Evolutionary conservation across 495 filamentous ascomycete species (phyloP).

Genomic region (Tuber calosporum): DNA sequence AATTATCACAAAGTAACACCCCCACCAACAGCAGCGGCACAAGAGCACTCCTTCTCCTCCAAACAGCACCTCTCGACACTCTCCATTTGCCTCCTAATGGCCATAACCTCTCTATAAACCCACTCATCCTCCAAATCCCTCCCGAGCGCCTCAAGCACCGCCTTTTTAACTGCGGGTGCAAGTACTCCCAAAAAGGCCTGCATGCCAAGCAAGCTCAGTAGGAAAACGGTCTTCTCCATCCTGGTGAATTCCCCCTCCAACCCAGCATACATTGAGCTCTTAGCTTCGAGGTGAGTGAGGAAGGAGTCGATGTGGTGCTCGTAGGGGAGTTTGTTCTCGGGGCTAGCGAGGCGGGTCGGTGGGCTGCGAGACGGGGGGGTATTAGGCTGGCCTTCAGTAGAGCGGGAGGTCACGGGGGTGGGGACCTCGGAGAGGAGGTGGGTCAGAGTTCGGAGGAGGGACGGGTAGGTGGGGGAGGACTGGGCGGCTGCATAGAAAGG

Average conservation of each 20-base stretch:
- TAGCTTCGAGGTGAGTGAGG: conserved; percentile 21
- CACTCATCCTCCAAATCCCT: conserved; percentile 32
- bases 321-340: conserved; percentile 23
- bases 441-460: conserved; percentile 13
- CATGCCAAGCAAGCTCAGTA: conserved; percentile 27
- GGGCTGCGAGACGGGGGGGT: neutral
- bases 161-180: conserved; percentile 14
- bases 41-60: conserved; percentile 10
- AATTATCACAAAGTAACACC: neutral
- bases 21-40: neutral
- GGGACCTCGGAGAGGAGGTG: conserved; percentile 16
- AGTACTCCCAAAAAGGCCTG: conserved; percentile 19
- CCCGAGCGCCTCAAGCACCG: conserved; percentile 14
- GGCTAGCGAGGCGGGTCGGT: conserved; percentile 11
- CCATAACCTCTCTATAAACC: conserved; percentile 26
- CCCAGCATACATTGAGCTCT: conserved; percentile 24
- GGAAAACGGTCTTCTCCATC: conserved; percentile 32
- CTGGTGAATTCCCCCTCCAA: conserved; percentile 20
- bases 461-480: conserved; percentile 7
- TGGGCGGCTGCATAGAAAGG: conserved; percentile 11
- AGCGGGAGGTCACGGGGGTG: conserved; percentile 22
- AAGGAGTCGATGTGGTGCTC: conserved; percentile 24
- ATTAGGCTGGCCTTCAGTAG: conserved; percentile 10
- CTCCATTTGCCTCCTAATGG: conserved; percentile 37
- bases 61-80: conserved; percentile 28